A percentile compares a stretch with the other conserved stretches of the same genome.
phyloP scores from a whole-genome alignment of 176 grass and related monocot genomes.

The Elymus sibiricus region DNA sequence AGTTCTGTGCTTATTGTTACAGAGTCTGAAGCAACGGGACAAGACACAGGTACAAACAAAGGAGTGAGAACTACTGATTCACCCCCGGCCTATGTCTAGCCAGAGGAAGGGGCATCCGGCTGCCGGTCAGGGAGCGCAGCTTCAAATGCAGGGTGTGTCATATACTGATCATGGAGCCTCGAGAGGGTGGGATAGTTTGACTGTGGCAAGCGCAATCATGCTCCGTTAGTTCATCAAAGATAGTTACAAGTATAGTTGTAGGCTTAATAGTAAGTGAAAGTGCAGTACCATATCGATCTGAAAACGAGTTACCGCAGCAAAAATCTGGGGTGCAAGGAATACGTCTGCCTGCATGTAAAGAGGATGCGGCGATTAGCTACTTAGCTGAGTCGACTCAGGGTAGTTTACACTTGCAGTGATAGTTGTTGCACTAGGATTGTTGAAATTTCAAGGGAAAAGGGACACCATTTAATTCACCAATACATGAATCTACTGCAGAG shows the following conservation, averaged over 20 bases:
- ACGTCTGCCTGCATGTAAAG: conserved; percentile 67
- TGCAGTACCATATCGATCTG: conserved; percentile 63
- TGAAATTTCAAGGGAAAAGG: not conserved
- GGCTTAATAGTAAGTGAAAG: not conserved
- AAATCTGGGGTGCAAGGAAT: conserved; percentile 83
- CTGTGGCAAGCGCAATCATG: conserved; percentile 23
- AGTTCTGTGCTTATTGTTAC: conserved; percentile 12
- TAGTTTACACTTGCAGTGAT: not conserved
- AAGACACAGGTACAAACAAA: not conserved
- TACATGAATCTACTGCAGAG: not conserved
- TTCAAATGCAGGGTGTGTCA: conserved; percentile 64
- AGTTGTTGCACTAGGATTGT: not conserved
- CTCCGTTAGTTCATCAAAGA: not conserved
- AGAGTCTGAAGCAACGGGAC: not conserved
- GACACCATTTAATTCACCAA: not conserved
- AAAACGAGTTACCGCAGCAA: conserved; percentile 29
- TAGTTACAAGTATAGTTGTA: not conserved
- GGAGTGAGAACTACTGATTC: not conserved
- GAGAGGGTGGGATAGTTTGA: conserved; percentile 59
- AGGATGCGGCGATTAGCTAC: not conserved
- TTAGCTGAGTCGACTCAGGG: not conserved
- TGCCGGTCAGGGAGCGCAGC: conserved; percentile 67
- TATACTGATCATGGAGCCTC: conserved; percentile 56
- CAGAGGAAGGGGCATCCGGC: conserved; percentile 60
- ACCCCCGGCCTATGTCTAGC: conserved; percentile 5